Conservation (phyloP, 345 rosid species). For the Erysimum cheiranthoides region DNA sequence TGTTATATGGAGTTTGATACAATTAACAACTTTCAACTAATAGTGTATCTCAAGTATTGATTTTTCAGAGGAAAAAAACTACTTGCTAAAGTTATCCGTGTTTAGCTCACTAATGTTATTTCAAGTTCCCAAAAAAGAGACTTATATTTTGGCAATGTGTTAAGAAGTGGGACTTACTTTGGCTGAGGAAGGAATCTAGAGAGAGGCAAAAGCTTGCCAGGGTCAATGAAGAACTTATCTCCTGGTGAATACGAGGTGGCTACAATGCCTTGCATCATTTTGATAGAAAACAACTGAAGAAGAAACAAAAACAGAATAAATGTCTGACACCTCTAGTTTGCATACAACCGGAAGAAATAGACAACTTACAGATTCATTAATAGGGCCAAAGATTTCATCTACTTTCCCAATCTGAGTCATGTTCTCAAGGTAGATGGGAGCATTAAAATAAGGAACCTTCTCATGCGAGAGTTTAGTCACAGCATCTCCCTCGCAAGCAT, state of each 20-base stretch:
- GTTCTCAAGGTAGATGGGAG: slow-evolving; percentile 81
- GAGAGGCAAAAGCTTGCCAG: slow-evolving; percentile 81
- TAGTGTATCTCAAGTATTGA: background rate
- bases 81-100: background rate
- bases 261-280: slow-evolving; percentile 94
- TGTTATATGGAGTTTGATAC: background rate
- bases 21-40: slow-evolving; percentile 23
- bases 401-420: slow-evolving; percentile 95
- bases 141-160: background rate
- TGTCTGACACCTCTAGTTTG: slow-evolving; percentile 32
- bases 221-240: slow-evolving; percentile 89
- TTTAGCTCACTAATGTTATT: background rate
- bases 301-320: slow-evolving; percentile 11
- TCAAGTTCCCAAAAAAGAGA: background rate
- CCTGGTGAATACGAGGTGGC: slow-evolving; percentile 79
- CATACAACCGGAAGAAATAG: background rate
- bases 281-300: slow-evolving; percentile 81
- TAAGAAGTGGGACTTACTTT: slow-evolving; percentile 59
- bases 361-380: slow-evolving; percentile 83
- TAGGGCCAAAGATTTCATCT: slow-evolving; percentile 95
- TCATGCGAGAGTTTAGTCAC: slow-evolving; percentile 83
- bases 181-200: slow-evolving; percentile 90
- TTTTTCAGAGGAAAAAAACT: background rate
- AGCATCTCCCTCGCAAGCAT: slow-evolving; percentile 97
- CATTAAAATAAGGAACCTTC: slow-evolving; percentile 87